Percentiles rank a stretch among this genome's conserved stretches.
Conservation (phyloP, 1,284 basidiomycete species). For the Rhodotorula sp. region DNA sequence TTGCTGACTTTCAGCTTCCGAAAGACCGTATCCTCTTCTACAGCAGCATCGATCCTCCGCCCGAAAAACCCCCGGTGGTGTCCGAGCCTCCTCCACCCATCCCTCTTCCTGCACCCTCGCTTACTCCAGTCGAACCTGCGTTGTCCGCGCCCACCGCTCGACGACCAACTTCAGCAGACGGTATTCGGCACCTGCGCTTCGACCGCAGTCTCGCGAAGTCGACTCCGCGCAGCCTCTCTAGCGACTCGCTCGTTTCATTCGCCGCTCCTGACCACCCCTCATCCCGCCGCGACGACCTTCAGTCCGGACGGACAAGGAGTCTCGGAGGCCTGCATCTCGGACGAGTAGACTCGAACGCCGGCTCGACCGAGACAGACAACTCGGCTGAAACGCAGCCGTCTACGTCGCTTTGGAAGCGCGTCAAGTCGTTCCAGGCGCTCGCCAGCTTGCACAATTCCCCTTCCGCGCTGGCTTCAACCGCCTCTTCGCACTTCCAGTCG, state of each 20-base stretch:
- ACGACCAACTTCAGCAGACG: slow-evolving; percentile 14
- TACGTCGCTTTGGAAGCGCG: slow-evolving; percentile 20
- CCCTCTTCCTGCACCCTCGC: neutral
- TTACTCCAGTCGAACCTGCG: neutral
- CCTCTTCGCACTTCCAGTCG: neutral
- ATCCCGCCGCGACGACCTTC: too few species aligned
- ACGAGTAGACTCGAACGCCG: slow-evolving; percentile 4
- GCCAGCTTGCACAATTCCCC: neutral
- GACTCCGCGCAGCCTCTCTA: neutral
- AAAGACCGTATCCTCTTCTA: slow-evolving; percentile 34
- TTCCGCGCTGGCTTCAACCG: neutral
- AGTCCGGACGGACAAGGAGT: slow-evolving; percentile 9
- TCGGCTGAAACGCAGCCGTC: slow-evolving; percentile 2
- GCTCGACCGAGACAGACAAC: neutral
- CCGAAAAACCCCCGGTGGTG: neutral
- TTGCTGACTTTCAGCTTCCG: neutral
- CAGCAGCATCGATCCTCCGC: slow-evolving; percentile 9
- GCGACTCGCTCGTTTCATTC: neutral
- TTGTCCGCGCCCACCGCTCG: neutral
- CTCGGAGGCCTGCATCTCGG: neutral
- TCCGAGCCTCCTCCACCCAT: neutral
- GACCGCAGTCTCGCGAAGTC: slow-evolving; percentile 4
- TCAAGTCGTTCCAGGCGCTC: slow-evolving; percentile 14
- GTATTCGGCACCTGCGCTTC: slow-evolving; percentile 16
- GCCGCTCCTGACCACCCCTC: neutral